Evolutionary conservation across 768 basidiomycete species (phyloP).

Genomic region (Gymnopilus junonius): DNA sequence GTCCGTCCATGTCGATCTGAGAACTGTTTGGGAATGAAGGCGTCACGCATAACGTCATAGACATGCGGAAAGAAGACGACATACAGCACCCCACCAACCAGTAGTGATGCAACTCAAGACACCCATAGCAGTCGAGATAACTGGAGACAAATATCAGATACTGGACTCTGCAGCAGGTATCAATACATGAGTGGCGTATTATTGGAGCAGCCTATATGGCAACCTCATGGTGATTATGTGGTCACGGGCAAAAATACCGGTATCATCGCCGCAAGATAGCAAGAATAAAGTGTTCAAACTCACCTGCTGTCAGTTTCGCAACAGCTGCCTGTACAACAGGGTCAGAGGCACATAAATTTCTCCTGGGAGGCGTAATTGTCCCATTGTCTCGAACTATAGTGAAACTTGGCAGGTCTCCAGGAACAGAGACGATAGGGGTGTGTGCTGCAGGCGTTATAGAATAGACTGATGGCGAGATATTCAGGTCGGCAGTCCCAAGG

Average conservation of each 20-base stretch:
- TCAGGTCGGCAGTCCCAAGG: neutral
- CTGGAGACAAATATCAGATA: slow-evolving; percentile 39
- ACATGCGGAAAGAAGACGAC: slow-evolving; percentile 21
- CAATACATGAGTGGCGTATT: neutral
- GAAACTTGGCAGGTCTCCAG: neutral
- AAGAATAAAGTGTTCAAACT: slow-evolving; percentile 26
- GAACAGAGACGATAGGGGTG: neutral
- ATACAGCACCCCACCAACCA: slow-evolving; percentile 85
- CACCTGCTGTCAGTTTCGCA: slow-evolving; percentile 67
- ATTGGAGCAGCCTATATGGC: slow-evolving; percentile 1
- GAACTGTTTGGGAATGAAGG: slow-evolving; percentile 41
- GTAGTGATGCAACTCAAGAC: slow-evolving; percentile 78
- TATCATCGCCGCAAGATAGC: slow-evolving; percentile 3
- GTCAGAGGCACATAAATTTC: slow-evolving; percentile 59
- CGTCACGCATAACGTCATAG: neutral
- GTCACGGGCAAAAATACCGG: neutral
- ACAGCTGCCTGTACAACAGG: slow-evolving; percentile 76
- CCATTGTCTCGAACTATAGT: slow-evolving; percentile 1
- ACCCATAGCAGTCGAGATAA: slow-evolving; percentile 68
- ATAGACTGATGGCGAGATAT: neutral
- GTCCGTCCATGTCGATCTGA: slow-evolving; percentile 82
- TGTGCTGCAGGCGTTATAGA: neutral
- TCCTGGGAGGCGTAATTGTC: slow-evolving; percentile 8
- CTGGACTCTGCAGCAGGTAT: neutral
- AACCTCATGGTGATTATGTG: neutral